Evolutionary conservation across 2,329 filamentous ascomycete species (phyloP).

Genomic region (Incumbomyces delicatus): DNA sequence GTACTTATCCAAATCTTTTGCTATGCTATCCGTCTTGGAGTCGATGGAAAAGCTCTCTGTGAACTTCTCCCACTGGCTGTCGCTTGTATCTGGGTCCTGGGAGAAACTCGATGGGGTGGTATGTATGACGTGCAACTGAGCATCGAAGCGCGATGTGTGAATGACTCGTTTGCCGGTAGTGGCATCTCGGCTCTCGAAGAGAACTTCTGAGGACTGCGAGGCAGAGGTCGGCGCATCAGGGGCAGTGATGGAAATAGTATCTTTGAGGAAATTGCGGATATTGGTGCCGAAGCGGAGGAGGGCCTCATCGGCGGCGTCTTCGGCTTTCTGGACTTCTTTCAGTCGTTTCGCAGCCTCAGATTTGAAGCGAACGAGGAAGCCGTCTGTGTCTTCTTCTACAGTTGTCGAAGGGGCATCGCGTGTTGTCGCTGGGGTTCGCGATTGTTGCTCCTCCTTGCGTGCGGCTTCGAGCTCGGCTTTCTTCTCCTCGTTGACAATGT

Average conservation of each 20-base stretch:
- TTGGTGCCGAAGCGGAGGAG: conserved; percentile 85
- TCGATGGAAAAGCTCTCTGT: conserved; percentile 66
- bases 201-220: conserved; percentile 47
- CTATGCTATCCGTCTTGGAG: conserved; percentile 73
- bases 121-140: conserved; percentile 91
- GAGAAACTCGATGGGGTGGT: conserved; percentile 71
- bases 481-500: conserved; percentile 6
- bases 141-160: conserved; percentile 87
- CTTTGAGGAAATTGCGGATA: conserved; percentile 76
- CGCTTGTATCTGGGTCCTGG: conserved; percentile 55
- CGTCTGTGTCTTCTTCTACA: conserved; percentile 34
- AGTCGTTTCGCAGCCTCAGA: conserved; percentile 70
- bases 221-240: conserved; percentile 42
- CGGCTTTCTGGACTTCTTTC: conserved; percentile 80
- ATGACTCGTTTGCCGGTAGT: conserved; percentile 81
- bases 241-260: conserved; percentile 80
- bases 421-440: conserved; percentile 22
- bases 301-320: conserved; percentile 93
- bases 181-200: conserved; percentile 91
- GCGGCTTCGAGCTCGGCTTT: background rate
- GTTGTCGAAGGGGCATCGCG: conserved; percentile 11
- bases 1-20: conserved; percentile 72
- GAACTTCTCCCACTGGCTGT: conserved; percentile 59
- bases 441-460: conserved; percentile 13
- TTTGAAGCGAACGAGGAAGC: conserved; percentile 66